phyloP scores from a whole-genome alignment of 306 rosid genomes.

The Cicer yamashitae region DNA sequence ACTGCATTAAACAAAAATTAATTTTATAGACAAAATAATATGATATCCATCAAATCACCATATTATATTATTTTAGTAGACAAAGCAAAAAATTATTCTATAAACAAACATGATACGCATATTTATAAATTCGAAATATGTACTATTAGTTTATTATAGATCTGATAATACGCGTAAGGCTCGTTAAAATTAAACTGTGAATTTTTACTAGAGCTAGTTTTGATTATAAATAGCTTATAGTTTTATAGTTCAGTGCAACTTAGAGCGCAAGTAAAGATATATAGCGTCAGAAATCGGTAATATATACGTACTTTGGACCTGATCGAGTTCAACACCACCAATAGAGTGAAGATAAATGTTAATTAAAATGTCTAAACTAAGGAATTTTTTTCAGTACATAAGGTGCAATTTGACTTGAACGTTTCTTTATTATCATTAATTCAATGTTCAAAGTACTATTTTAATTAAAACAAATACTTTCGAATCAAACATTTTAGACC shows the following conservation, averaged over 20 bases:
- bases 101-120: too few relatives aligned
- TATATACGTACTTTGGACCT: not conserved
- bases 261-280: not conserved
- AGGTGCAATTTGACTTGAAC: conserved; percentile 46
- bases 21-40: too few relatives aligned
- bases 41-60: too few relatives aligned
- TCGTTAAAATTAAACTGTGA: conserved; percentile 27
- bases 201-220: not conserved
- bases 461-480: not conserved
- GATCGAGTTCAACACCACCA: conserved; percentile 9
- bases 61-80: too few relatives aligned
- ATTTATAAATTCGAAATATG: too few relatives aligned
- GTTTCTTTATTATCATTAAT: not conserved
- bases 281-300: conserved; percentile 5
- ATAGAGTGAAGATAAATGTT: not conserved
- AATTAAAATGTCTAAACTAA: conserved; percentile 10
- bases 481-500: conserved; percentile 25
- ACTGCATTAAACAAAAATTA: not conserved
- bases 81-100: too few relatives aligned
- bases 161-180: not conserved
- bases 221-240: too few relatives aligned
- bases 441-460: conserved; percentile 46
- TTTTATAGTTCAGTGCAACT: conserved; percentile 3
- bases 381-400: not conserved
- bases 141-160: too few relatives aligned